A percentile compares a stretch with the other conserved stretches of the same genome.
Evolutionary conservation across 805 yeast species (phyloP).

Genomic region (Phaffomyces thermotolerans): DNA sequence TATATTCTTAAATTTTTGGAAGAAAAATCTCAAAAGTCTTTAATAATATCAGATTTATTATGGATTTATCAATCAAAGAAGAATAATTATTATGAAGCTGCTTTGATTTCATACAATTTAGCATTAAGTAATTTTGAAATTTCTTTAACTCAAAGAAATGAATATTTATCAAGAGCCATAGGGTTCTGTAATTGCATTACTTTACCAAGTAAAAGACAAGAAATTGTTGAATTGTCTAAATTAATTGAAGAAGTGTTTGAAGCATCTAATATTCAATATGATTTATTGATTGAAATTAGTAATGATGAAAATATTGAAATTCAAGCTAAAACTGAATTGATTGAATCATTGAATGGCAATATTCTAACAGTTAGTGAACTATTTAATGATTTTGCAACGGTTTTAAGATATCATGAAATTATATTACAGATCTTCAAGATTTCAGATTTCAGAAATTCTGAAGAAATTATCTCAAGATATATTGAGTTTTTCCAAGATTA

Average conservation of each 20-base stretch:
- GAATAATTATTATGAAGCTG: slow-evolving; percentile 76
- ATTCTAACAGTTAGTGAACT: slow-evolving; percentile 69
- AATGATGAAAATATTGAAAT: slow-evolving; percentile 43
- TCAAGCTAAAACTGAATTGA: slow-evolving; percentile 43
- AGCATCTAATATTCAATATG: slow-evolving; percentile 76
- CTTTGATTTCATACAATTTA: slow-evolving; percentile 64
- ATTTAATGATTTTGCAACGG: slow-evolving; percentile 81
- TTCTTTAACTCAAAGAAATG: slow-evolving; percentile 67
- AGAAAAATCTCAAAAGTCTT: slow-evolving; percentile 53
- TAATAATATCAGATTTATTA: slow-evolving; percentile 71
- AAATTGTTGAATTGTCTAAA: slow-evolving; percentile 61
- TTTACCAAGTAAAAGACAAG: slow-evolving; percentile 69
- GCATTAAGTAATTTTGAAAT: slow-evolving; percentile 70
- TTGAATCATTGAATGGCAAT: slow-evolving; percentile 49
- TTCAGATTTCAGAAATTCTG: slow-evolving; percentile 79
- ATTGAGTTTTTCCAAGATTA: slow-evolving; percentile 48
- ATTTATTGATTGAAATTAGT: slow-evolving; percentile 36
- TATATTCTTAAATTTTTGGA: slow-evolving; percentile 71
- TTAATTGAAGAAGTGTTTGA: slow-evolving; percentile 74
- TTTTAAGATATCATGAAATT: slow-evolving; percentile 78
- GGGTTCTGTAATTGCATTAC: slow-evolving; percentile 86
- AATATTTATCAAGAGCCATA: slow-evolving; percentile 83
- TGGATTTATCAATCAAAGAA: slow-evolving; percentile 88
- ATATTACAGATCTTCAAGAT: slow-evolving; percentile 72
- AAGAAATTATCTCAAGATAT: slow-evolving; percentile 81